Evolutionary conservation across 176 grass and related monocot species (phyloP).

Genomic region (Raddia distichophylla): DNA sequence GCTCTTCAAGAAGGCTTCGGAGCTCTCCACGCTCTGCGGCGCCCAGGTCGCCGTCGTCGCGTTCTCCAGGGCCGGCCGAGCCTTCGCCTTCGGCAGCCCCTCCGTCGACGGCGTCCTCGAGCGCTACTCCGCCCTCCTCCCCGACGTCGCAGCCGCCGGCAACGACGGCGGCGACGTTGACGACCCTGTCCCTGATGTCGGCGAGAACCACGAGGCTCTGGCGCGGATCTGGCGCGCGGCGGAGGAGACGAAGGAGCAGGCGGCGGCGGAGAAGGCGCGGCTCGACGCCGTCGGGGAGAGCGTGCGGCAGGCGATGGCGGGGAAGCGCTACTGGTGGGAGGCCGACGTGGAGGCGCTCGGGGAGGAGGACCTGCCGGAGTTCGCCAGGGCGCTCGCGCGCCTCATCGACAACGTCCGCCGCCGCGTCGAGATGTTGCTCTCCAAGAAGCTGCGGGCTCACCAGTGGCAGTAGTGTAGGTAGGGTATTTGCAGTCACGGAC

Average conservation of each 20-base stretch:
- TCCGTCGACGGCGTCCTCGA: constrained; percentile 3
- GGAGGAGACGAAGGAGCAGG: neutral
- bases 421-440: neutral
- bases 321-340: constrained; percentile 4
- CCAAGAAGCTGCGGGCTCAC: neutral
- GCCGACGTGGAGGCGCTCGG: constrained; percentile 18
- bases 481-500: too few relatives aligned
- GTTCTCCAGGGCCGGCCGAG: constrained; percentile 46
- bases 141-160: too few relatives aligned
- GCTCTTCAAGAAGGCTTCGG: constrained; percentile 64
- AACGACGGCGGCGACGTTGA: neutral
- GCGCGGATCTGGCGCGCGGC: neutral
- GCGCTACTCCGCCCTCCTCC: neutral
- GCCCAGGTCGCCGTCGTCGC: constrained; percentile 49
- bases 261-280: neutral
- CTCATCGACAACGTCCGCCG: neutral
- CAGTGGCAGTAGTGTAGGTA: neutral
- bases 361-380: constrained; percentile 22
- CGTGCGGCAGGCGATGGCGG: neutral
- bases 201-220: neutral
- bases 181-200: too few relatives aligned
- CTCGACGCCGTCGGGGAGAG: neutral
- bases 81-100: constrained; percentile 24
- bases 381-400: constrained; percentile 3
- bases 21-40: constrained; percentile 57